Evolutionary conservation across 768 basidiomycete species (phyloP), one percentile per base, ranked within the genome.

Genomic region (Royoungia palumana): DNA sequence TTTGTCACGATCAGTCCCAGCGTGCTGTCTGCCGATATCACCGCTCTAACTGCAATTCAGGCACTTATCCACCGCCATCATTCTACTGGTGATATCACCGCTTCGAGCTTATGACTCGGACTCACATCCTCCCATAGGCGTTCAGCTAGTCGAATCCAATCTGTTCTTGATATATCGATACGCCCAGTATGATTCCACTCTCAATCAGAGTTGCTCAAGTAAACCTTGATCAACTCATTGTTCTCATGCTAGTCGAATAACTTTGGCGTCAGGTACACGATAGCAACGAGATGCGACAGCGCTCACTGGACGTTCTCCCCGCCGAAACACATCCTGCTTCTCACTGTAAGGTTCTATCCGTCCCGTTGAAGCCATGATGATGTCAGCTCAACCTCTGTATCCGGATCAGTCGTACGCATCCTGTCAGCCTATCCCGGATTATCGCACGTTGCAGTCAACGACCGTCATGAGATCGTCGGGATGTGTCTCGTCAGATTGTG

Each of bases 401-500:
- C n/a, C 5, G 17, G 16, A 16, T 14, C 3, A 56, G 49, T 36
- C 24, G 7, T 25, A 3, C 20, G 20, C 7, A 30, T 41, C n/a
- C 47, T 51, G n/a, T 42, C 44, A 1, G 22, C 27, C 4, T 50
- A 36, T 34, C 54, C 50, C 1, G 21, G 41, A n/a, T 12, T 51
- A 8, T 49, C 50, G n/a, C 37, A 22, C 16, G 30, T 51, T 27
- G 50, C 39, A 5, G 50, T 47, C 16, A 35, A 51, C 11, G 42
- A 36, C 12, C 34, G 22, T 16, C 13, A 41, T 6, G 14, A 44
- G 19, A 47, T 53, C 35, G 13, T 58, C 19, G 46, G 51, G 10
- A 43, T 30, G 16, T 52, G 46, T 38, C 51, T 53, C 14, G 34
- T 55, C 41, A 47, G 39, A 43, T 3, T 51, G 56, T 57, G 19